Conservation (phyloP, 2,329 filamentous ascomycete genomes). For the Fusarium nurragi region DNA sequence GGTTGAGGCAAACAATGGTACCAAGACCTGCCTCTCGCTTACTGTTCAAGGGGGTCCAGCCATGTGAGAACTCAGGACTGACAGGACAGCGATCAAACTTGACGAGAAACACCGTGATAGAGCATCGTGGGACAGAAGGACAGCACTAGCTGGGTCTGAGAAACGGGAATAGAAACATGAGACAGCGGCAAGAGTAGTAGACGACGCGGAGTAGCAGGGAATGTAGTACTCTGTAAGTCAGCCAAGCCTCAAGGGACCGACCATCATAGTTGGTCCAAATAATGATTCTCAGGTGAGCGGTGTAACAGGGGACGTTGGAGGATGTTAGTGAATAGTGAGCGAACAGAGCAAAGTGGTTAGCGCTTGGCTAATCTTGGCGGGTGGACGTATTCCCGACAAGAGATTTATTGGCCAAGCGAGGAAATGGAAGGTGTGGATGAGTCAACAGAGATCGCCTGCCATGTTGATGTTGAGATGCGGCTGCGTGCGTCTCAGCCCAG, state of each 20-base stretch:
- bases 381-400: conserved; percentile 16
- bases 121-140: conserved; percentile 24
- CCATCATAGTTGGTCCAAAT: conserved; percentile 9
- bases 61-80: background rate
- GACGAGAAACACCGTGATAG: conserved; percentile 33
- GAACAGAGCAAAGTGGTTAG: conserved; percentile 12
- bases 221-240: background rate
- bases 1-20: conserved; percentile 16
- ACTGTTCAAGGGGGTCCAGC: conserved; percentile 1
- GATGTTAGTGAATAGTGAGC: conserved; percentile 25
- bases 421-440: conserved; percentile 11
- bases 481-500: conserved; percentile 37
- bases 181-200: conserved; percentile 29
- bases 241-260: background rate
- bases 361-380: conserved; percentile 35
- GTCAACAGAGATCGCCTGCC: conserved; percentile 17
- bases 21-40: conserved; percentile 3
- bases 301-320: conserved; percentile 28
- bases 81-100: conserved; percentile 36
- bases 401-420: background rate
- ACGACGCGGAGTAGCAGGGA: conserved; percentile 2
- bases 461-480: conserved; percentile 32
- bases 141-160: conserved; percentile 29
- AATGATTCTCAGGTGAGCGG: conserved; percentile 26
- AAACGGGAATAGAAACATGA: conserved; percentile 31